Evolutionary conservation across 2,329 filamentous ascomycete genomes (phyloP).

Genomic region (Sporothrix dimorphospora): DNA sequence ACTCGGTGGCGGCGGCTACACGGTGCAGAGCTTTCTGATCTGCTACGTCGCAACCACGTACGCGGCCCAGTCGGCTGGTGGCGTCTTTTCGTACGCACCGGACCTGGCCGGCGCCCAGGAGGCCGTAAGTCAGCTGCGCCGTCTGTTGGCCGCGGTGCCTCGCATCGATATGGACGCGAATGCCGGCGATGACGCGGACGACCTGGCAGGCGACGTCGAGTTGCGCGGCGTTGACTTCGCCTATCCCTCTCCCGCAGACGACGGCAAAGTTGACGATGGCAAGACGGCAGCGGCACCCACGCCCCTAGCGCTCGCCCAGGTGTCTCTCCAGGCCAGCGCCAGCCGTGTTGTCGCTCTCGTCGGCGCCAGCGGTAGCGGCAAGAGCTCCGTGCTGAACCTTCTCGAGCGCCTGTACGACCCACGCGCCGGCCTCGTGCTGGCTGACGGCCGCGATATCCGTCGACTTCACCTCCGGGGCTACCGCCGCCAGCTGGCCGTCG

Average conservation of each 20-base stretch:
- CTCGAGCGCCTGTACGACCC: slow-evolving; percentile 95
- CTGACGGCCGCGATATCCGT: slow-evolving; percentile 82
- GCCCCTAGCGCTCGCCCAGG: slow-evolving; percentile 81
- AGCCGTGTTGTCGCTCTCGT: slow-evolving; percentile 87
- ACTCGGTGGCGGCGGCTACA: slow-evolving; percentile 59
- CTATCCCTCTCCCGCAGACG: slow-evolving; percentile 66
- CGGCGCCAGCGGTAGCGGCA: slow-evolving; percentile 90
- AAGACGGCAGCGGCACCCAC: slow-evolving; percentile 55
- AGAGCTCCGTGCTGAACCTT: slow-evolving; percentile 87
- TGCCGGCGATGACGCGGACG: slow-evolving; percentile 65
- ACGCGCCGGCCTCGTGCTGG: slow-evolving; percentile 72
- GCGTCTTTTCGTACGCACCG: slow-evolving; percentile 84
- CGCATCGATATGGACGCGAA: slow-evolving; percentile 78
- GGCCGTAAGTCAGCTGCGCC: slow-evolving; percentile 77
- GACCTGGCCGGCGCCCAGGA: slow-evolving; percentile 91
- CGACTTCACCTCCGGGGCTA: slow-evolving; percentile 82
- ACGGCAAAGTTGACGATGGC: slow-evolving; percentile 45
- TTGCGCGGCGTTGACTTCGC: slow-evolving; percentile 94
- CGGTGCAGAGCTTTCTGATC: slow-evolving; percentile 85
- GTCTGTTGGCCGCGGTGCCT: slow-evolving; percentile 81
- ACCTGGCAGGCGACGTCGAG: slow-evolving; percentile 72
- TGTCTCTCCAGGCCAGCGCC: slow-evolving; percentile 72
- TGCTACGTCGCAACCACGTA: slow-evolving; percentile 87
- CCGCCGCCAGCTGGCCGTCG: slow-evolving; percentile 80
- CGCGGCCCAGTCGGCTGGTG: slow-evolving; percentile 86